phyloP scores from a whole-genome alignment of 805 yeast genomes.

The Candida silvicultrix region DNA sequence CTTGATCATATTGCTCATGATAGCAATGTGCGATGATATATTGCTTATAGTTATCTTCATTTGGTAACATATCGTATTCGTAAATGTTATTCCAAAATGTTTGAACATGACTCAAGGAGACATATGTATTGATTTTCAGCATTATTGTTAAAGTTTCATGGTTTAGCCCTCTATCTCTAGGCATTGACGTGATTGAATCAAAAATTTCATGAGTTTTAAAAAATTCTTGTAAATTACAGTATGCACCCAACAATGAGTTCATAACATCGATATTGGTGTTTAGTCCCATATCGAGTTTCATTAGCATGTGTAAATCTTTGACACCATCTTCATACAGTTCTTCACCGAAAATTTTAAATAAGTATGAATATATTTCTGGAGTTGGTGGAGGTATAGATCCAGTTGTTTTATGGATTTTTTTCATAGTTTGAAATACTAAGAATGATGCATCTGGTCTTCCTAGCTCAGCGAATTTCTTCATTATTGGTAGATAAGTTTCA shows the following conservation, averaged over 20 bases:
- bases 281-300: slow-evolving; percentile 56
- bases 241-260: slow-evolving; percentile 61
- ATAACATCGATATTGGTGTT: slow-evolving; percentile 51
- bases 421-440: slow-evolving; percentile 53
- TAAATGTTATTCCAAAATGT: slow-evolving; percentile 55
- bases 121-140: slow-evolving; percentile 55
- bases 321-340: slow-evolving; percentile 59
- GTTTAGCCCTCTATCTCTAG: slow-evolving; percentile 45
- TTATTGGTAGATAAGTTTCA: slow-evolving; percentile 51
- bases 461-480: slow-evolving; percentile 46
- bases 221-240: slow-evolving; percentile 49
- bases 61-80: slow-evolving; percentile 43
- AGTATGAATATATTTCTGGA: slow-evolving; percentile 49
- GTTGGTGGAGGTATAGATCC: slow-evolving; percentile 42
- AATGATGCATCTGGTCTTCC: slow-evolving; percentile 58
- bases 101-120: slow-evolving; percentile 47
- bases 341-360: slow-evolving; percentile 58
- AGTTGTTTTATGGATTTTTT: slow-evolving; percentile 46
- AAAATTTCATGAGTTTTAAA: slow-evolving; percentile 54
- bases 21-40: slow-evolving; percentile 66
- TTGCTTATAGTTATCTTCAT: slow-evolving; percentile 47
- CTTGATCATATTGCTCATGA: slow-evolving; percentile 52
- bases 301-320: slow-evolving; percentile 51
- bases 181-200: slow-evolving; percentile 48
- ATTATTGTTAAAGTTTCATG: slow-evolving; percentile 61